Evolutionary conservation across 202 grass and related monocot genomes (phyloP).

Genomic region (Cymbopogon flexuosus): DNA sequence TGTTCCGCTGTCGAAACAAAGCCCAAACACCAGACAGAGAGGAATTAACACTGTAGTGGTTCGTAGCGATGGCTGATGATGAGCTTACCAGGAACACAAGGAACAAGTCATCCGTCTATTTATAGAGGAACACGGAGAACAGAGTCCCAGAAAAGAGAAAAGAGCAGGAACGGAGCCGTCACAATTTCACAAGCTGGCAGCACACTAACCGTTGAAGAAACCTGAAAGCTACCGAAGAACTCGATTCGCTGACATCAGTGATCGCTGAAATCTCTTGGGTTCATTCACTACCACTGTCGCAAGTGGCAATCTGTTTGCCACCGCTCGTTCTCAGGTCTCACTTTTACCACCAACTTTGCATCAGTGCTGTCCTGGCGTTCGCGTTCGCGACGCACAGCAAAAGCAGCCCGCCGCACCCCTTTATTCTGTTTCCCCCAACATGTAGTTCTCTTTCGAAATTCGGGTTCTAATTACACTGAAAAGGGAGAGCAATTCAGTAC

Average conservation of each 20-base stretch:
- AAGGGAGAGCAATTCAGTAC: no score
- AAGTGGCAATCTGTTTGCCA: not conserved
- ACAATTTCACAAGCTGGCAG: slow-evolving; percentile 23
- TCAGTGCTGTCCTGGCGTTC: slow-evolving; percentile 13
- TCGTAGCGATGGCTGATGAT: not conserved
- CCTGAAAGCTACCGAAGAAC: slow-evolving; percentile 33
- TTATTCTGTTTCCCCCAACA: slow-evolving; percentile 14
- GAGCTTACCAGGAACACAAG: not conserved
- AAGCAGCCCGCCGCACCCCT: not conserved
- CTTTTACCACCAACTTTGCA: not conserved
- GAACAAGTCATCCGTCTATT: not conserved
- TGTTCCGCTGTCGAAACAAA: not conserved
- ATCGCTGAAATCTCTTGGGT: not conserved
- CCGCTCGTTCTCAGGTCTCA: slow-evolving; percentile 5
- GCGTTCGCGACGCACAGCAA: slow-evolving; percentile 26
- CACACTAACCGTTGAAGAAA: slow-evolving; percentile 15
- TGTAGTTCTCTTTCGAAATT: not conserved
- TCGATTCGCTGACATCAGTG: slow-evolving; percentile 28
- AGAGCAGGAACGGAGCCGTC: not conserved
- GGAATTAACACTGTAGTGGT: not conserved
- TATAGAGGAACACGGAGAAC: slow-evolving; percentile 18
- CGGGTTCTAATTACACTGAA: not conserved
- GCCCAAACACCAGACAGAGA: slow-evolving; percentile 5
- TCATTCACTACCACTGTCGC: not conserved
- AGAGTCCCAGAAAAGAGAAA: not conserved